Conservation (phyloP, 2,329 filamentous ascomycete genomes). For the Xylariomycetidae sp. region DNA sequence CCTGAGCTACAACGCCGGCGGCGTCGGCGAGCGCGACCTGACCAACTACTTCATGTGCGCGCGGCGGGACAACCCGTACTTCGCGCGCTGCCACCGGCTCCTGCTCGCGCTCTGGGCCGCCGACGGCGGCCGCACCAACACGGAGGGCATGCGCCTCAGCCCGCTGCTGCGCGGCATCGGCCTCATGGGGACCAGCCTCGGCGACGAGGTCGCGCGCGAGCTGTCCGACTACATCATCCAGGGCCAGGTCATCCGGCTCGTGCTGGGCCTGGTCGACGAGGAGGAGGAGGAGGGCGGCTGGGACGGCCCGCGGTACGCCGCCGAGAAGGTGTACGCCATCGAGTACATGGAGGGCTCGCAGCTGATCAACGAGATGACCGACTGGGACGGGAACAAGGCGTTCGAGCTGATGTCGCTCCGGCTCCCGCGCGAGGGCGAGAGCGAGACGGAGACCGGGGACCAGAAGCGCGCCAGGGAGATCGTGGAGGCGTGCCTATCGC, state of each 20-base stretch:
- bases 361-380: slow-evolving; percentile 47
- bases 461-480: slow-evolving; percentile 45
- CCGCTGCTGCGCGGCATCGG: slow-evolving; percentile 41
- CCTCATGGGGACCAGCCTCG: slow-evolving; percentile 30
- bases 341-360: slow-evolving; percentile 47
- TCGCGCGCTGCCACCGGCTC: slow-evolving; percentile 41
- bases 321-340: slow-evolving; percentile 43
- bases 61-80: slow-evolving; percentile 37
- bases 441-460: slow-evolving; percentile 37
- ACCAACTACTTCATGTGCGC: slow-evolving; percentile 46
- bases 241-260: slow-evolving; percentile 47
- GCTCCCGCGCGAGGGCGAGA: slow-evolving; percentile 30
- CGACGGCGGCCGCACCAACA: slow-evolving; percentile 38
- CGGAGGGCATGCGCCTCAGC: slow-evolving; percentile 45
- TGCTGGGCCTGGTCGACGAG: slow-evolving; percentile 47
- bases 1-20: slow-evolving; percentile 39
- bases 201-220: slow-evolving; percentile 35
- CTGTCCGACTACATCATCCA: slow-evolving; percentile 56
- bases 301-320: slow-evolving; percentile 49
- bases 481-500: slow-evolving; percentile 44
- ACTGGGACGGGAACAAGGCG: slow-evolving; percentile 44
- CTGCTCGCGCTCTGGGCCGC: slow-evolving; percentile 47
- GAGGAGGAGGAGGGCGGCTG: slow-evolving; percentile 43
- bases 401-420: slow-evolving; percentile 45
- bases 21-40: slow-evolving; percentile 29